These are phyloP conservation scores for Monosporascus ibericus DNA, from an alignment of 2,329 filamentous ascomycete species.

Conservation along the genomic window DNA sequence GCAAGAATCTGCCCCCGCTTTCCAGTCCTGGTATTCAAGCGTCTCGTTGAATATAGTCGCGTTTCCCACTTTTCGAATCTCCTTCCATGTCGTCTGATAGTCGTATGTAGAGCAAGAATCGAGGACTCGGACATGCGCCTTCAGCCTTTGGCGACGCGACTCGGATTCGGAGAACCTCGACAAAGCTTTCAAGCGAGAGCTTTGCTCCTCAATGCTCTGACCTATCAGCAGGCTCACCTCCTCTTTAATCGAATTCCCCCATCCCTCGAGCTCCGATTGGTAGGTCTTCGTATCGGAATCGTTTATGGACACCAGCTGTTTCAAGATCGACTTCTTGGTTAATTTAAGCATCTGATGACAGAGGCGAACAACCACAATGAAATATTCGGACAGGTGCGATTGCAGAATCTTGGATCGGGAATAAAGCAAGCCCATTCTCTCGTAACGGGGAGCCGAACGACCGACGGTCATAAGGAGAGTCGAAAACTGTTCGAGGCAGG, in stretches of 20 bases:
- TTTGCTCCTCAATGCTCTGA: not conserved
- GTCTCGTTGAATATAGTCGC: constrained; percentile 16
- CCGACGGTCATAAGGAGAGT: constrained; percentile 34
- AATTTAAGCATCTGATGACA: constrained; percentile 30
- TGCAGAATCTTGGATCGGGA: constrained; percentile 30
- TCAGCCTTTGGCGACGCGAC: constrained; percentile 2
- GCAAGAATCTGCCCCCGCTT: not conserved
- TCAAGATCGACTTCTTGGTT: constrained; percentile 25
- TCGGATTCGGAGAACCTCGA: not conserved
- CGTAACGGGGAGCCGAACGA: constrained; percentile 32
- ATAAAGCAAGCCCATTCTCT: constrained; percentile 33
- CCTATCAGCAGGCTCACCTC: not conserved
- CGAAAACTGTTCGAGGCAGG: constrained; percentile 34
- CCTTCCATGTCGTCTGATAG: constrained; percentile 34
- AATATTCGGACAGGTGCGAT: constrained; percentile 33
- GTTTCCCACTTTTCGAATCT: constrained; percentile 33
- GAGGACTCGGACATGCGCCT: constrained; percentile 21
- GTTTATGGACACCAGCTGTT: constrained; percentile 25
- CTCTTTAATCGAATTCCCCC: constrained; percentile 31
- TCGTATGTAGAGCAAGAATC: constrained; percentile 36
- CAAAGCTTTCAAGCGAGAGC: constrained; percentile 1
- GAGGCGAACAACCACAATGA: constrained; percentile 31
- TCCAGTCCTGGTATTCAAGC: constrained; percentile 2
- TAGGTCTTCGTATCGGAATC: constrained; percentile 27
- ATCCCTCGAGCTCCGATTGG: constrained; percentile 27